Conservation (phyloP, 805 yeast genomes). For the Saccharomycopsis sp. region DNA sequence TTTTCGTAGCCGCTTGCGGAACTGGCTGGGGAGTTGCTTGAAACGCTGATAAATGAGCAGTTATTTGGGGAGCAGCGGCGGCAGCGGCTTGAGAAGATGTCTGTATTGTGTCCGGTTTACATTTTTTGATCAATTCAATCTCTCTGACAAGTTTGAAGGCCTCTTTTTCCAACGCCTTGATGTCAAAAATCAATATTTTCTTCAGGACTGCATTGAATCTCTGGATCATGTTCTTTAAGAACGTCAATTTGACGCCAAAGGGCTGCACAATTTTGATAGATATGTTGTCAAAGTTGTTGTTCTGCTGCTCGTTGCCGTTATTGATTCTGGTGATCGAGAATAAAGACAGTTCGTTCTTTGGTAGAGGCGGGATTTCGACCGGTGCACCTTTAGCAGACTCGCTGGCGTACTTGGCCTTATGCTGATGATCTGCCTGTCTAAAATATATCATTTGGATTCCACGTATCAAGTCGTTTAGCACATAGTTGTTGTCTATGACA, state of each 20-base stretch:
- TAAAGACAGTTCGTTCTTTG: slow-evolving; percentile 3
- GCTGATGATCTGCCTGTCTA: slow-evolving; percentile 16
- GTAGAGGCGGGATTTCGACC: neutral
- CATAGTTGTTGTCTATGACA: slow-evolving; percentile 17
- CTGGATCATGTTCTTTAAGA: slow-evolving; percentile 17
- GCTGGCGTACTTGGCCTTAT: neutral
- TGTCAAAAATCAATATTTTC: slow-evolving; percentile 18
- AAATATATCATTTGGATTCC: slow-evolving; percentile 15
- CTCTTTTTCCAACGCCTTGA: slow-evolving; percentile 16
- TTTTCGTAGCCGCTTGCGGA: too few relatives aligned
- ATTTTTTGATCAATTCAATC: neutral
- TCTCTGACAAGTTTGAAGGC: neutral
- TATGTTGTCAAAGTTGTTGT: slow-evolving; percentile 7
- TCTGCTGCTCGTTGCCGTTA: slow-evolving; percentile 1
- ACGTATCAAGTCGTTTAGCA: slow-evolving; percentile 12
- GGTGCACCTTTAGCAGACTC: neutral
- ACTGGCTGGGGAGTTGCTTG: too few relatives aligned
- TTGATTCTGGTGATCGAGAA: slow-evolving; percentile 4
- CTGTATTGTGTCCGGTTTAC: neutral
- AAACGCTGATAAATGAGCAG: too few relatives aligned
- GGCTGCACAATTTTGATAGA: slow-evolving; percentile 15
- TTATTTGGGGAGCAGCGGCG: too few relatives aligned
- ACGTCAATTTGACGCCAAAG: slow-evolving; percentile 10
- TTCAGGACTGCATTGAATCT: slow-evolving; percentile 17
- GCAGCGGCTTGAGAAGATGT: too few relatives aligned